These are phyloP conservation scores for Tetracentron sinense DNA, from an alignment of 164 flowering plant species.

Conservation along the genomic window DNA sequence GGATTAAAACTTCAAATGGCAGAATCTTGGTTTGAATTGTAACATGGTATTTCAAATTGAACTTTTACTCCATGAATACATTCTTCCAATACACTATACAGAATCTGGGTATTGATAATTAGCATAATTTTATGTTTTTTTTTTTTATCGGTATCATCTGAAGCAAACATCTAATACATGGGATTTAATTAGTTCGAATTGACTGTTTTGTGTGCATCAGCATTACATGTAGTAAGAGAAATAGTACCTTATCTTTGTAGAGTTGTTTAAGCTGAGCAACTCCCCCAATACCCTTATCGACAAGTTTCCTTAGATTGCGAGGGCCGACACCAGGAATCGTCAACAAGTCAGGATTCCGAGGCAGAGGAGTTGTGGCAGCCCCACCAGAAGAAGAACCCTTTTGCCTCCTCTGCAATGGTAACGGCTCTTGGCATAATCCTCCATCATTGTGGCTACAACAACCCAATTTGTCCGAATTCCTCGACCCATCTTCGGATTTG, in stretches of 20 bases:
- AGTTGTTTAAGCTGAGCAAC: conserved; percentile 84
- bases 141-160: too few species aligned
- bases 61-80: neutral
- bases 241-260: conserved; percentile 73
- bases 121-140: too few species aligned
- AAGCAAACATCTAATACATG: too few species aligned
- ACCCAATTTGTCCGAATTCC: conserved; percentile 14
- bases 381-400: conserved; percentile 23
- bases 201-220: too few species aligned
- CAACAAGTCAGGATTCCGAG: conserved; percentile 69
- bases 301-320: conserved; percentile 83
- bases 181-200: too few species aligned
- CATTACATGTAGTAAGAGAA: neutral
- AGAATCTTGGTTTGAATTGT: conserved; percentile 1
- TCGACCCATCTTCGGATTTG: conserved; percentile 19
- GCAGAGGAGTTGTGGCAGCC: too few species aligned
- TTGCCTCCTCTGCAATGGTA: conserved; percentile 41
- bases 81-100: neutral
- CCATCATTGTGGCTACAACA: neutral
- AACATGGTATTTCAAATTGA: neutral
- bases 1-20: conserved; percentile 62
- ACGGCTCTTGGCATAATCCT: conserved; percentile 11
- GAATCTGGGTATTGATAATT: too few species aligned
- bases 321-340: conserved; percentile 95
- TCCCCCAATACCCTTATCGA: conserved; percentile 79